Percentiles rank a stretch among this genome's conserved stretches.
phyloP scores from a whole-genome alignment of 2,329 filamentous ascomycete species.

The Dothideomycetes sp. region DNA sequence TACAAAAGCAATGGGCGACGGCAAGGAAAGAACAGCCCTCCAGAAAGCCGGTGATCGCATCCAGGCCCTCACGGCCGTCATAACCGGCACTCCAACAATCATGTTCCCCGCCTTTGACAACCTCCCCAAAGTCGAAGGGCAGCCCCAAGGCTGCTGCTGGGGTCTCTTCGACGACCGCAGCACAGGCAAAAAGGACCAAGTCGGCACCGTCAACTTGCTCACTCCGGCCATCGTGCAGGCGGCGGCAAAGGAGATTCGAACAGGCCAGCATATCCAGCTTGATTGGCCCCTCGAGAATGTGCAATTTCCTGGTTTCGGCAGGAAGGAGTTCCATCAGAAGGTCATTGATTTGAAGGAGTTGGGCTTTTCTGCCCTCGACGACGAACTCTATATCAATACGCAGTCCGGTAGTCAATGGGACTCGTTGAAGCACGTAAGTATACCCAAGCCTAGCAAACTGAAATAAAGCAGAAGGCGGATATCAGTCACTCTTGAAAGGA shows the following conservation, averaged over 20 bases:
- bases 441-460: no score
- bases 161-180: conserved; percentile 29
- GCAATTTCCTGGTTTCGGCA: conserved; percentile 23
- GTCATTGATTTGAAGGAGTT: conserved; percentile 15
- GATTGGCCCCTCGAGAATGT: conserved; percentile 28
- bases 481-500: no score
- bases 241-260: conserved; percentile 30
- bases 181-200: conserved; percentile 30
- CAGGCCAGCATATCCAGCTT: conserved; percentile 30
- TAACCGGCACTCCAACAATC: neutral
- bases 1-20: neutral
- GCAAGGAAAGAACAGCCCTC: neutral
- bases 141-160: conserved; percentile 32
- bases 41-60: neutral
- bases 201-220: conserved; percentile 35
- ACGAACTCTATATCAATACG: conserved; percentile 18
- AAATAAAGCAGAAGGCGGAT: no score
- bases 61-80: neutral
- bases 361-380: conserved; percentile 24
- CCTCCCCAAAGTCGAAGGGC: conserved; percentile 28
- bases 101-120: conserved; percentile 30
- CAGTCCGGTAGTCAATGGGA: conserved; percentile 37
- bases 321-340: conserved; percentile 24
- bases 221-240: conserved; percentile 31
- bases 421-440: conserved; percentile 19